A percentile compares a stretch with the other conserved stretches of the same genome.
phyloP scores from a whole-genome alignment of 805 yeast species.

The Tetrapisispora phaffii region DNA sequence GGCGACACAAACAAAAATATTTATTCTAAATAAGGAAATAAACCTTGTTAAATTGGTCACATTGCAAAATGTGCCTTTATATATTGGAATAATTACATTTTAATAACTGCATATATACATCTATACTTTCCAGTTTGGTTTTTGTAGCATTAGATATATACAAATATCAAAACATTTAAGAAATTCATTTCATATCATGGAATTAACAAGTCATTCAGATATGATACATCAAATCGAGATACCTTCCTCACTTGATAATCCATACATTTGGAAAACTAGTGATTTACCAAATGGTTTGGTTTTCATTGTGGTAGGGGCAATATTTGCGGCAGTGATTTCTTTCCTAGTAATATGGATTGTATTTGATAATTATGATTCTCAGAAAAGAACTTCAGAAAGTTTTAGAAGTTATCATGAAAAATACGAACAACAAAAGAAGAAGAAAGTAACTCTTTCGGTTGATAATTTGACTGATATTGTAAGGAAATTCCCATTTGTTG shows the following conservation, averaged over 20 bases:
- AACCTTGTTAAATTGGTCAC: too few relatives aligned
- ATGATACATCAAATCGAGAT: neutral
- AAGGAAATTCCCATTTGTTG: neutral
- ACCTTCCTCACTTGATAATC: conserved; percentile 36
- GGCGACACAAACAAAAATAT: too few relatives aligned
- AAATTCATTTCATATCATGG: neutral
- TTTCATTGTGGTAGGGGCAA: conserved; percentile 65
- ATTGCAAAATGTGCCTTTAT: too few relatives aligned
- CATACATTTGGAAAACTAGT: conserved; percentile 43
- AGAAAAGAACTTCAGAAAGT: neutral
- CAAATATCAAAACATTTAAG: too few relatives aligned
- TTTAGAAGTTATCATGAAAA: neutral
- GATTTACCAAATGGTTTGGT: conserved; percentile 60
- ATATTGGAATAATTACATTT: too few relatives aligned
- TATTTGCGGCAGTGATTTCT: conserved; percentile 39
- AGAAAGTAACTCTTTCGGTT: neutral
- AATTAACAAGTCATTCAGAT: neutral
- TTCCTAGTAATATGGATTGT: neutral
- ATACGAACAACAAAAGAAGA: neutral
- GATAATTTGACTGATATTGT: neutral
- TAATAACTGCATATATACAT: too few relatives aligned
- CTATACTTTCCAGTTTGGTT: too few relatives aligned
- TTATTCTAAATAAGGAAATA: too few relatives aligned
- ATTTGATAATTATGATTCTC: conserved; percentile 29
- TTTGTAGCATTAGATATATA: too few relatives aligned